Base-by-base conservation (phyloP, 805 yeast species). In the Teunomyces tritomae region DNA sequence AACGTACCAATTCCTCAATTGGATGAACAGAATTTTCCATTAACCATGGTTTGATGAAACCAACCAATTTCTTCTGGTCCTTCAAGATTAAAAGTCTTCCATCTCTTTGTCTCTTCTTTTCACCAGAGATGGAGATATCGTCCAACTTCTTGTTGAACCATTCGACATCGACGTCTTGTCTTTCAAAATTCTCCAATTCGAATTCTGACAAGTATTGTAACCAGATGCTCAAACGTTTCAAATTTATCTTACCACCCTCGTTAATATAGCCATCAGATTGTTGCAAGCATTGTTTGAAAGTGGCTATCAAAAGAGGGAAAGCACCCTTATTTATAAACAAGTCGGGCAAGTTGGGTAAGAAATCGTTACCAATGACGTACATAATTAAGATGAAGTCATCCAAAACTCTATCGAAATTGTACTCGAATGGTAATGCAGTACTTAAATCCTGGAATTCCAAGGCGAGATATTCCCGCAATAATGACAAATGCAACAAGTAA, bases 341-440 rank as follows among this genome's bases (percentile, higher is more conserved):
- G 66, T 91, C 96, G 0, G 99, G 99, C 57, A 95, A 78, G 63
- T 94, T 89, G 24, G 99, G 99, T 61, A 94, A 78, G 83, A 94
- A 94, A 77, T 94, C 99, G 63, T 94, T 94, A 59, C 99, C 99
- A 57, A 94, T 89, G 51, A 94, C 96, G 62, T 89, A 91, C 85
- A 89, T 81, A 58, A 92, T 85, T 51, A 94, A 74, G 53, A 94
- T 88, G 56, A 92, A 89, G 65, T 94, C 99, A 68, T 94, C 99
- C 54, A 94, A 69, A 24, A 90, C 77, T 53, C 91, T 78, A 67
- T 94, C 99, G 65, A 94, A 91, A 67, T 87, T 82, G 59, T 86
- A 92, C 33, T 73, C 80, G 57, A 89, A 89, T 17, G 79, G 62
- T 43, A 89, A 57, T 44, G 78, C 76, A 52, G 80, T 85, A 39